phyloP scores from a whole-genome alignment of 345 rosid genomes.

The Gossypium arboreum region DNA sequence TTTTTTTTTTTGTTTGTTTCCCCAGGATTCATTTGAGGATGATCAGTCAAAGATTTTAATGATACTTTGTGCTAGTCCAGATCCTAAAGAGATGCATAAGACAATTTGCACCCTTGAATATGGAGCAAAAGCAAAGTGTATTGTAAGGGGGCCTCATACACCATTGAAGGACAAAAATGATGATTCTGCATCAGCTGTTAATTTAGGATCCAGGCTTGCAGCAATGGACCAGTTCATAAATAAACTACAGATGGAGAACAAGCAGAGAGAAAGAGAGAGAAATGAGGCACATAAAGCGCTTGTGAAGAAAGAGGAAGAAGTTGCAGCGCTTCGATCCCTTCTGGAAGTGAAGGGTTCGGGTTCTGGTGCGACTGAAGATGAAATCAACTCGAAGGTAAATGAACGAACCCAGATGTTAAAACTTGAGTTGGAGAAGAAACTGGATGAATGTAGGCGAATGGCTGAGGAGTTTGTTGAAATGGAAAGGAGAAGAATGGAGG shows the following conservation, averaged over 20 bases:
- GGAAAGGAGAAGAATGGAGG: conserved; percentile 96
- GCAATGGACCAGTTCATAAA: conserved; percentile 89
- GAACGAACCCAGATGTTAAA: conserved; percentile 54
- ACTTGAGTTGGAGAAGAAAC: conserved; percentile 63
- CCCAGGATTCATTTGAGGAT: conserved; percentile 97
- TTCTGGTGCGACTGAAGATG: conserved; percentile 57
- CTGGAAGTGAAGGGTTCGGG: conserved; percentile 48
- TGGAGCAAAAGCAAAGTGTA: conserved; percentile 98
- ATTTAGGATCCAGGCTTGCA: conserved; percentile 73
- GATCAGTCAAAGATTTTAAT: conserved; percentile 90
- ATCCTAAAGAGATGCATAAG: conserved; percentile 87
- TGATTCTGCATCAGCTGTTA: conserved; percentile 55
- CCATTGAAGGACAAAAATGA: conserved; percentile 68
- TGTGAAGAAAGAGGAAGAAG: conserved; percentile 81
- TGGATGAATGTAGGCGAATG: conserved; percentile 79
- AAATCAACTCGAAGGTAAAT: conserved; percentile 69
- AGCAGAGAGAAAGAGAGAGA: conserved; percentile 68
- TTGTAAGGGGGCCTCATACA: conserved; percentile 82
- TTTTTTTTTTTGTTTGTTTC: not conserved
- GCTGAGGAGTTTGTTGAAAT: conserved; percentile 77
- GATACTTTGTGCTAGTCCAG: conserved; percentile 98
- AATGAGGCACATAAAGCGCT: conserved; percentile 71
- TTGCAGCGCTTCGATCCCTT: conserved; percentile 55
- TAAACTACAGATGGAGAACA: conserved; percentile 85
- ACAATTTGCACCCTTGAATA: conserved; percentile 93